Percentiles rank a stretch among this genome's conserved stretches.
Evolutionary conservation across 1,284 basidiomycete species (phyloP).

Genomic region (Schizophyllum commune): DNA sequence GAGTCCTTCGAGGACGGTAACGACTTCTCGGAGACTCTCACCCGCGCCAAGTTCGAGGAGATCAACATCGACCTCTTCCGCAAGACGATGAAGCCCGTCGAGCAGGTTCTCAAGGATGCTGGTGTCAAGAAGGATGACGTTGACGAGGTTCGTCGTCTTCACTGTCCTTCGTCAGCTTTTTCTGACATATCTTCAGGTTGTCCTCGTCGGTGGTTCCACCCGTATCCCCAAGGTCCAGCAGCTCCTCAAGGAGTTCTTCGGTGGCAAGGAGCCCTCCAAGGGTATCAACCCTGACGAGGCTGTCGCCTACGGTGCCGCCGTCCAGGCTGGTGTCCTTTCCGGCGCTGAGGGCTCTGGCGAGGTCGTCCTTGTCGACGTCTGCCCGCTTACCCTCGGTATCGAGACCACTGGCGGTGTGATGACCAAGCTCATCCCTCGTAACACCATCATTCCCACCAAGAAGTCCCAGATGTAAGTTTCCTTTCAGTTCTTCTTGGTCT

Average conservation of each 20-base stretch:
- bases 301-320: slow-evolving; percentile 94
- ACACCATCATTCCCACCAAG: slow-evolving; percentile 97
- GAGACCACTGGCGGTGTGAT: slow-evolving; percentile 98
- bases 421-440: slow-evolving; percentile 94
- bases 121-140: slow-evolving; percentile 97
- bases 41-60: slow-evolving; percentile 98
- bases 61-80: slow-evolving; percentile 98
- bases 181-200: slow-evolving; percentile 36
- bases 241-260: slow-evolving; percentile 91
- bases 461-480: slow-evolving; percentile 81
- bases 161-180: not conserved
- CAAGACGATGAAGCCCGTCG: slow-evolving; percentile 99
- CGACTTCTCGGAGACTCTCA: slow-evolving; percentile 95
- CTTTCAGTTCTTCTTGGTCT: not conserved
- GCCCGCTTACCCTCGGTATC: slow-evolving; percentile 92
- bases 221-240: slow-evolving; percentile 99
- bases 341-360: slow-evolving; percentile 80
- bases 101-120: slow-evolving; percentile 97
- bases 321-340: slow-evolving; percentile 95
- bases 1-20: slow-evolving; percentile 94
- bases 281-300: slow-evolving; percentile 95
- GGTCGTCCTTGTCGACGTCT: slow-evolving; percentile 93
- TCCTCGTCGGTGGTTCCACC: slow-evolving; percentile 95
- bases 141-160: slow-evolving; percentile 60
- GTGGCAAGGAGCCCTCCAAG: slow-evolving; percentile 86